These are phyloP conservation scores for Chaetoscypha palmicola DNA, from an alignment of 2,329 filamentous ascomycete species.

Conservation along the genomic window DNA sequence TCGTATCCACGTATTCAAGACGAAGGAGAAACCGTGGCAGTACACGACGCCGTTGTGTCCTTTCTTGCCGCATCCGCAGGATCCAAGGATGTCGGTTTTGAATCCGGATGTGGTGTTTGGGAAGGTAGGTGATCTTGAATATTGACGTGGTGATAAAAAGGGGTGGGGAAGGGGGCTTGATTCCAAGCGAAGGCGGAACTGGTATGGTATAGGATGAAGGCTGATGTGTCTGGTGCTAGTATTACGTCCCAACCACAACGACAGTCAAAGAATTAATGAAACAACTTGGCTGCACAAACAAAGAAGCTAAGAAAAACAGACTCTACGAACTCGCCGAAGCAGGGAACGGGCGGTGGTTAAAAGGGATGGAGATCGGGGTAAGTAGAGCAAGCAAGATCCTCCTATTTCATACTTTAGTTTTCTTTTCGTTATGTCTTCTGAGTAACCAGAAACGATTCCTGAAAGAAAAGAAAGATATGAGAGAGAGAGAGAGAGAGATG, in stretches of 20 bases:
- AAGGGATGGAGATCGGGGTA: constrained; percentile 40
- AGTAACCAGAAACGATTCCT: too few relatives aligned
- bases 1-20: constrained; percentile 52
- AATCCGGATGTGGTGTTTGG: neutral
- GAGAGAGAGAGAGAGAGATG: too few relatives aligned
- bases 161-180: neutral
- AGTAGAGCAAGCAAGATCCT: too few relatives aligned
- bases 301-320: constrained; percentile 44
- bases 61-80: neutral
- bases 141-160: too few relatives aligned
- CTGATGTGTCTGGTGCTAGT: neutral
- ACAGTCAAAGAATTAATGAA: constrained; percentile 50
- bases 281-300: constrained; percentile 50
- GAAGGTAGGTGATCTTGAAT: neutral
- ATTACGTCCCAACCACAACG: constrained; percentile 41
- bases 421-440: too few relatives aligned
- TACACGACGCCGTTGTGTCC: constrained; percentile 27
- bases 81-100: neutral
- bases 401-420: too few relatives aligned
- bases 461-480: too few relatives aligned
- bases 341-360: constrained; percentile 52
- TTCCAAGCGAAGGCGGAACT: too few relatives aligned
- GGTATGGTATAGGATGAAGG: neutral
- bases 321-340: constrained; percentile 50
- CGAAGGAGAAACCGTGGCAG: constrained; percentile 44